A percentile compares a stretch with the other conserved stretches of the same genome.
phyloP scores from a whole-genome alignment of 106 monocot genomes.

The Acorus gramineus region DNA sequence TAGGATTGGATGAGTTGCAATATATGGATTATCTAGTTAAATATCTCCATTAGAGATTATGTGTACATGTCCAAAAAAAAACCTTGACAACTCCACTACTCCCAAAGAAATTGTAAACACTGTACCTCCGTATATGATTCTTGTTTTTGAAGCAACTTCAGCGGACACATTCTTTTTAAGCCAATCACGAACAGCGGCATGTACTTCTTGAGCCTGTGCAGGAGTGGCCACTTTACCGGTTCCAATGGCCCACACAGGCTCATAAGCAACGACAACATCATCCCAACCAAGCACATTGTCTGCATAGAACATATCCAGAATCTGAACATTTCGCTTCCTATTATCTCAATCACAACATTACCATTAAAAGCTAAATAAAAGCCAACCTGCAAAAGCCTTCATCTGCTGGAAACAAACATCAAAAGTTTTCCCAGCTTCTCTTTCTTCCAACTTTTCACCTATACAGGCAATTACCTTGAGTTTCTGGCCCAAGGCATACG shows the following conservation, averaged over 20 bases:
- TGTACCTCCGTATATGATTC: constrained; percentile 96
- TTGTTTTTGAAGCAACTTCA: constrained; percentile 70
- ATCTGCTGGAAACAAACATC: constrained; percentile 90
- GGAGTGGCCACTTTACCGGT: constrained; percentile 96
- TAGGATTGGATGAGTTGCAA: too few species aligned
- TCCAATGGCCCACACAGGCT: constrained; percentile 99
- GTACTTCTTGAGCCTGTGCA: constrained; percentile 94
- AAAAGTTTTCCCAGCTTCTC: constrained; percentile 96
- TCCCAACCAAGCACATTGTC: constrained; percentile 74
- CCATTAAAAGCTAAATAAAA: not conserved
- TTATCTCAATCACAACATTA: too few species aligned
- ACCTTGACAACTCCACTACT: too few species aligned
- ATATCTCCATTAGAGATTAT: too few species aligned
- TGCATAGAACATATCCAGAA: constrained; percentile 7
- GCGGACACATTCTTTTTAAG: constrained; percentile 80
- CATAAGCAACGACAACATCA: constrained; percentile 90
- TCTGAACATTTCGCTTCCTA: too few species aligned
- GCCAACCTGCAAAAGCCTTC: constrained; percentile 88
- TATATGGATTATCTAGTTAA: too few species aligned
- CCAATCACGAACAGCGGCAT: constrained; percentile 86
- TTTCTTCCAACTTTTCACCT: constrained; percentile 92
- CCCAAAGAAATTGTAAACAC: too few species aligned
- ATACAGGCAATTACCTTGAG: constrained; percentile 94
- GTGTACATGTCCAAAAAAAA: too few species aligned
- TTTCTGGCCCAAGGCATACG: constrained; percentile 89